Conservation (phyloP, 2,329 filamentous ascomycete species). For the Kalmusia sp. region DNA sequence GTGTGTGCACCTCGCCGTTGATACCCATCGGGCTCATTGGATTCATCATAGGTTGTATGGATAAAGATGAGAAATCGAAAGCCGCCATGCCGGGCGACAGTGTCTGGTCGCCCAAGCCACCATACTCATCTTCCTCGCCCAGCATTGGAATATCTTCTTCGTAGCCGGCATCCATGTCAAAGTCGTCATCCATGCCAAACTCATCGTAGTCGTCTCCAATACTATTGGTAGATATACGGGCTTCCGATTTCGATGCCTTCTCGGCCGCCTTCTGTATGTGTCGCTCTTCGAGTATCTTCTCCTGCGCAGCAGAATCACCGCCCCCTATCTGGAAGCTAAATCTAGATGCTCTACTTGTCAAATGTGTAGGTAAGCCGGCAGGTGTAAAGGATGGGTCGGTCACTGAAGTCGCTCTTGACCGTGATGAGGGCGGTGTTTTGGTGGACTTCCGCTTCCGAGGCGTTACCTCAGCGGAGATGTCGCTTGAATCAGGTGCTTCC, state of each 20-base stretch:
- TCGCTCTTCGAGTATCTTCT: slow-evolving; percentile 74
- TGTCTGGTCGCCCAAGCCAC: slow-evolving; percentile 32
- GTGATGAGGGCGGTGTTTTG: slow-evolving; percentile 43
- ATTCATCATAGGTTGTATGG: slow-evolving; percentile 28
- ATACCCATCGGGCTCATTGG: slow-evolving; percentile 31
- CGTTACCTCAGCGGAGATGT: slow-evolving; percentile 31
- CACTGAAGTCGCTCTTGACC: slow-evolving; percentile 46
- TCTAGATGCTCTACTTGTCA: slow-evolving; percentile 73
- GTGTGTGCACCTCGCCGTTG: slow-evolving; percentile 32
- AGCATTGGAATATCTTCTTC: slow-evolving; percentile 72
- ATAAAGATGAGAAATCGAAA: slow-evolving; percentile 44
- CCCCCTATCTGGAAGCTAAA: slow-evolving; percentile 85
- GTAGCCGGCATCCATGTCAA: slow-evolving; percentile 63
- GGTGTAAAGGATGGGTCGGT: slow-evolving; percentile 45
- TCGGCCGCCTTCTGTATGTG: slow-evolving; percentile 72
- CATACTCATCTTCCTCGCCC: slow-evolving; percentile 43
- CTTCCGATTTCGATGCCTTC: slow-evolving; percentile 55
- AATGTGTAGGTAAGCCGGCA: slow-evolving; percentile 51
- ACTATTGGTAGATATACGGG: slow-evolving; percentile 42
- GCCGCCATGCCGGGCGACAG: slow-evolving; percentile 36
- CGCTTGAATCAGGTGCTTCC: slow-evolving; percentile 36
- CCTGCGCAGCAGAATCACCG: slow-evolving; percentile 67
- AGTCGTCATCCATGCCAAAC: slow-evolving; percentile 48
- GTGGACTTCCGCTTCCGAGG: slow-evolving; percentile 42
- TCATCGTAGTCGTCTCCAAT: slow-evolving; percentile 48